A percentile compares a stretch with the other conserved stretches of the same genome.
phyloP scores from a whole-genome alignment of 2,329 filamentous ascomycete species.

The Phoma sp. region DNA sequence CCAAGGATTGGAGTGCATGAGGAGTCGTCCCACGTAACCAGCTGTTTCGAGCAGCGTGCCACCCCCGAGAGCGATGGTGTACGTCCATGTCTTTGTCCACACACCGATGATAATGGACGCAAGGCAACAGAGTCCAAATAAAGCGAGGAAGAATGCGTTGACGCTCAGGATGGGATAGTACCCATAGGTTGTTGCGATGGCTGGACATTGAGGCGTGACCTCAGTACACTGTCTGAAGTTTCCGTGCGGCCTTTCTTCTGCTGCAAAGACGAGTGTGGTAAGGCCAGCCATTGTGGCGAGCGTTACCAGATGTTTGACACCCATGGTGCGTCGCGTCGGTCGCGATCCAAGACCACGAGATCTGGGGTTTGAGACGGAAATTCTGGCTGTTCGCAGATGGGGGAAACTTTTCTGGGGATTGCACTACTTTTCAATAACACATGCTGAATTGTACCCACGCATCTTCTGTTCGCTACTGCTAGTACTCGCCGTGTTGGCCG shows the following conservation, averaged over 20 bases:
- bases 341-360: neutral
- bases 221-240: slow-evolving; percentile 32
- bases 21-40: slow-evolving; percentile 52
- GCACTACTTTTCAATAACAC: slow-evolving; percentile 11
- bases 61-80: slow-evolving; percentile 48
- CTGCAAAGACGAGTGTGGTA: slow-evolving; percentile 13
- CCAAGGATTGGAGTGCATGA: slow-evolving; percentile 53
- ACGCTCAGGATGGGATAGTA: slow-evolving; percentile 48
- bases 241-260: slow-evolving; percentile 26
- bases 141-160: slow-evolving; percentile 47
- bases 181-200: slow-evolving; percentile 48
- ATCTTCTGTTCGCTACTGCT: slow-evolving; percentile 4
- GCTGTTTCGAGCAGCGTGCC: slow-evolving; percentile 52
- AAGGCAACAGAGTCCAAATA: slow-evolving; percentile 30
- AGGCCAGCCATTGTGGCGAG: slow-evolving; percentile 4
- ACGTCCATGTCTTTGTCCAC: slow-evolving; percentile 48
- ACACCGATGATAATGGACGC: slow-evolving; percentile 26
- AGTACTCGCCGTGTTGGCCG: slow-evolving; percentile 10
- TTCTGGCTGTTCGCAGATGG: neutral
- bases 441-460: slow-evolving; percentile 7
- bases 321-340: neutral
- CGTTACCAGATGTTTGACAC: slow-evolving; percentile 1
- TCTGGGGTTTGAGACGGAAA: slow-evolving; percentile 1
- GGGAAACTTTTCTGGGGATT: neutral
- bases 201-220: slow-evolving; percentile 36